These are phyloP conservation scores for Geranium brycei DNA, from an alignment of 345 rosid genomes.

Conservation along the genomic window DNA sequence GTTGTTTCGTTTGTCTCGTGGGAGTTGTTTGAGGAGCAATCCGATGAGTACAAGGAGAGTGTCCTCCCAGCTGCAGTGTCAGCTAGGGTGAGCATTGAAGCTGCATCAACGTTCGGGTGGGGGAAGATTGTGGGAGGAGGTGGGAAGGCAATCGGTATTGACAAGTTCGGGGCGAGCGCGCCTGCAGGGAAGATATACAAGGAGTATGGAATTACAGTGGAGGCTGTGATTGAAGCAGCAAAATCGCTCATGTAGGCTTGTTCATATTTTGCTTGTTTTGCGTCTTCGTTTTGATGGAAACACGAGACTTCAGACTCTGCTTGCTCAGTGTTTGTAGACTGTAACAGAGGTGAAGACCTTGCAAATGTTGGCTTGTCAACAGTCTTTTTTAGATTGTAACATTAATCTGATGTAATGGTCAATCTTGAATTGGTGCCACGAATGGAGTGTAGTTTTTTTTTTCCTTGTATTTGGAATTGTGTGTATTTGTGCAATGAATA, in stretches of 20 bases:
- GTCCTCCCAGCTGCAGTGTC: slow-evolving; percentile 14
- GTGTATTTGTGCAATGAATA: no score
- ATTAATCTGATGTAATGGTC: not conserved
- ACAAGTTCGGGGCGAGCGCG: slow-evolving; percentile 24
- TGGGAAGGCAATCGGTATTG: slow-evolving; percentile 25
- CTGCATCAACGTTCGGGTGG: slow-evolving; percentile 26
- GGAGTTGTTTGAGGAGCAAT: slow-evolving; percentile 18
- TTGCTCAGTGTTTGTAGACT: not conserved
- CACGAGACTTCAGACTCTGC: not conserved
- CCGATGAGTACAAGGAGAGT: slow-evolving; percentile 18
- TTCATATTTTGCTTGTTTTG: no score
- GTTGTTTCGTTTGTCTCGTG: slow-evolving; percentile 30
- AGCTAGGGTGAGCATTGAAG: slow-evolving; percentile 19
- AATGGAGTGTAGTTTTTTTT: no score
- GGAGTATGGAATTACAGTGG: slow-evolving; percentile 22
- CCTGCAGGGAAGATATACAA: slow-evolving; percentile 18
- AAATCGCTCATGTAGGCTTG: not conserved
- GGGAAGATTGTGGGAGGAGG: slow-evolving; percentile 16
- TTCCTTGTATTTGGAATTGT: no score
- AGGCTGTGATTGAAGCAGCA: slow-evolving; percentile 1
- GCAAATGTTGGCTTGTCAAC: not conserved
- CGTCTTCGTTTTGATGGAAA: not conserved
- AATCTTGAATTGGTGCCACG: no score
- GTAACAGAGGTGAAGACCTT: not conserved
- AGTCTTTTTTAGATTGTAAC: not conserved